Conservation (phyloP, 1,284 basidiomycete species). For the Amylostereum areolatum region DNA sequence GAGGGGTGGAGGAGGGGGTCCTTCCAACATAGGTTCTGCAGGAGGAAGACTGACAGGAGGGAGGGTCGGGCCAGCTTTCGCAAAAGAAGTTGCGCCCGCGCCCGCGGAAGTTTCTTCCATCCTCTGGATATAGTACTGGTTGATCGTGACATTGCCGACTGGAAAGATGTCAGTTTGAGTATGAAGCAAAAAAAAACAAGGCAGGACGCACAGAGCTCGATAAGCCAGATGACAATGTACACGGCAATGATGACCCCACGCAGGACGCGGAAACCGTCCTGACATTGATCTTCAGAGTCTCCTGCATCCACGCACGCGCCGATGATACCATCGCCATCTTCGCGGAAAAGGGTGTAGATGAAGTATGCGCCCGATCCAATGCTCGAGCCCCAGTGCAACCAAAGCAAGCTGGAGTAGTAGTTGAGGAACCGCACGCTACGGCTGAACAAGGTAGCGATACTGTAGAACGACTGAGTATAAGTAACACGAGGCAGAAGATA, state of each 20-base stretch:
- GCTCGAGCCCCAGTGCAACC: slow-evolving; percentile 40
- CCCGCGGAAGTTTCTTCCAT: background rate
- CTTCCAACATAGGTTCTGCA: background rate
- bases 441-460: slow-evolving; percentile 42
- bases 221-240: slow-evolving; percentile 32
- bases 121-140: background rate
- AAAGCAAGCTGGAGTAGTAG: slow-evolving; percentile 38
- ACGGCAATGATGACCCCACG: slow-evolving; percentile 16
- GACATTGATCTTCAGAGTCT: slow-evolving; percentile 28
- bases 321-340: slow-evolving; percentile 21
- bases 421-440: slow-evolving; percentile 42
- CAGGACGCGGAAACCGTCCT: slow-evolving; percentile 15
- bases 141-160: background rate
- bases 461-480: slow-evolving; percentile 14
- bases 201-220: slow-evolving; percentile 43
- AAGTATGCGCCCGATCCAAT: slow-evolving; percentile 40
- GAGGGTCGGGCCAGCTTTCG: too few species aligned
- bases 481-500: background rate
- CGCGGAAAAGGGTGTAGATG: slow-evolving; percentile 38
- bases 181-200: background rate
- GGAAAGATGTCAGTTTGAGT: background rate
- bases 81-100: background rate
- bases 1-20: background rate
- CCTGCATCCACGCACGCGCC: slow-evolving; percentile 24
- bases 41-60: background rate